These are phyloP conservation scores for Kodamaea fukazawae DNA, from an alignment of 805 yeast genomes.

Conservation along the genomic window DNA sequence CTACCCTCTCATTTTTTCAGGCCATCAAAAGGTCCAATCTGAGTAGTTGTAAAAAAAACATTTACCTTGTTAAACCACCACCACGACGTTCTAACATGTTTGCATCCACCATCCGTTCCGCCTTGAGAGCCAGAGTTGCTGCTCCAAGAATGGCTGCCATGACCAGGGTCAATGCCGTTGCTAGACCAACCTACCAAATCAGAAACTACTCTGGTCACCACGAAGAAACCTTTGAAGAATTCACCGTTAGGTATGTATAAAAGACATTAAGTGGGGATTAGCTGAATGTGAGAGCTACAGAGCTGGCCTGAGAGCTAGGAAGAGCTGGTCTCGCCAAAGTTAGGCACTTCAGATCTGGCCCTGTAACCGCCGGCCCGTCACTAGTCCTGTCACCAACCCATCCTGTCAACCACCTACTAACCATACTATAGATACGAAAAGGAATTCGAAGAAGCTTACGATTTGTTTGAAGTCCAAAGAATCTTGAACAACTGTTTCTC, in stretches of 20 bases:
- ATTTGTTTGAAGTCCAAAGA: constrained; percentile 60
- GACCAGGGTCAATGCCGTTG: constrained; percentile 20
- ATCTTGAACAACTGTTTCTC: constrained; percentile 97
- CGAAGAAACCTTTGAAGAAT: constrained; percentile 93
- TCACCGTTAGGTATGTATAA: constrained; percentile 65
- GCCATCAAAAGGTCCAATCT: constrained; percentile 8
- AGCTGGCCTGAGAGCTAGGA: too few relatives aligned
- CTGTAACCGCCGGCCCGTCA: too few relatives aligned
- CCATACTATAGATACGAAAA: constrained; percentile 68
- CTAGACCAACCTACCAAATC: constrained; percentile 24
- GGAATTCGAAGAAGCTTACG: constrained; percentile 87
- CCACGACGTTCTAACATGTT: constrained; percentile 23
- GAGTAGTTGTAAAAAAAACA: constrained; percentile 8
- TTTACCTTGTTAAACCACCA: constrained; percentile 7
- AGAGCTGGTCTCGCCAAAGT: too few relatives aligned
- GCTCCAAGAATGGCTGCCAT: constrained; percentile 31
- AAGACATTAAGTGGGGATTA: too few relatives aligned
- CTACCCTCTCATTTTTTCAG: constrained; percentile 3
- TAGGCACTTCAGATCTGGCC: too few relatives aligned
- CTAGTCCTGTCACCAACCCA: too few relatives aligned
- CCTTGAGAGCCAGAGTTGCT: constrained; percentile 36
- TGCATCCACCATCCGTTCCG: constrained; percentile 41
- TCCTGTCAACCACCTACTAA: too few relatives aligned
- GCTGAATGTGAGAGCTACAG: too few relatives aligned
- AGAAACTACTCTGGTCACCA: constrained; percentile 83